Evolutionary conservation across 345 rosid genomes (phyloP).

Genomic region (Arabis hirsuta): DNA sequence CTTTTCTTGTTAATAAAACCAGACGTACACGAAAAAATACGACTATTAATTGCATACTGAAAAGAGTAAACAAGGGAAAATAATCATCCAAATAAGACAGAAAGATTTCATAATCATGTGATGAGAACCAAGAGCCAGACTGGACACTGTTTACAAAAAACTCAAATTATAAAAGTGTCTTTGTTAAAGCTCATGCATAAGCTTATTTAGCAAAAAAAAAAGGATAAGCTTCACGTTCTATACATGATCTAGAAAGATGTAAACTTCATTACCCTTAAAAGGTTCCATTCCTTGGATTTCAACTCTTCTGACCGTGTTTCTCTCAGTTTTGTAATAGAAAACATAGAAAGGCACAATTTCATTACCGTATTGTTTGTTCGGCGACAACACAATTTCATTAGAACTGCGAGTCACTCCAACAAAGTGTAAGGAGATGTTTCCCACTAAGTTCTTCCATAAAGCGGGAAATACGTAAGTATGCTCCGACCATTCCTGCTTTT

Average conservation of each 20-base stretch:
- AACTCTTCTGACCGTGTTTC: background rate
- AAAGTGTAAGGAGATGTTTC: background rate
- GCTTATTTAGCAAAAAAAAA: no score
- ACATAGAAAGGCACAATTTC: background rate
- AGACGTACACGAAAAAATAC: no score
- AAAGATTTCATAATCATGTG: no score
- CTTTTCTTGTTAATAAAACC: no score
- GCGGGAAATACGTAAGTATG: background rate
- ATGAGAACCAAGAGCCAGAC: no score
- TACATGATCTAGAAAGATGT: background rate
- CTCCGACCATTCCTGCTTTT: background rate
- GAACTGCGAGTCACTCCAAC: background rate
- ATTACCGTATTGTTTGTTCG: fast-evolving
- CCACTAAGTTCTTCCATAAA: background rate
- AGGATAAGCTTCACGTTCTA: background rate
- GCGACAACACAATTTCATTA: background rate
- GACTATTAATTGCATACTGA: no score
- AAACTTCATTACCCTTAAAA: background rate
- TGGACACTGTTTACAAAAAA: no score
- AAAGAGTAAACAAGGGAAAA: no score
- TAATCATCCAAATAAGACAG: no score
- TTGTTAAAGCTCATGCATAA: background rate
- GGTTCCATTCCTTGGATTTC: background rate
- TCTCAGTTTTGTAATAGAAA: background rate
- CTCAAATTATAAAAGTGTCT: no score